Base-by-base conservation (phyloP, 2,329 filamentous ascomycete species). In the Mycosphaerella arachidis region DNA sequence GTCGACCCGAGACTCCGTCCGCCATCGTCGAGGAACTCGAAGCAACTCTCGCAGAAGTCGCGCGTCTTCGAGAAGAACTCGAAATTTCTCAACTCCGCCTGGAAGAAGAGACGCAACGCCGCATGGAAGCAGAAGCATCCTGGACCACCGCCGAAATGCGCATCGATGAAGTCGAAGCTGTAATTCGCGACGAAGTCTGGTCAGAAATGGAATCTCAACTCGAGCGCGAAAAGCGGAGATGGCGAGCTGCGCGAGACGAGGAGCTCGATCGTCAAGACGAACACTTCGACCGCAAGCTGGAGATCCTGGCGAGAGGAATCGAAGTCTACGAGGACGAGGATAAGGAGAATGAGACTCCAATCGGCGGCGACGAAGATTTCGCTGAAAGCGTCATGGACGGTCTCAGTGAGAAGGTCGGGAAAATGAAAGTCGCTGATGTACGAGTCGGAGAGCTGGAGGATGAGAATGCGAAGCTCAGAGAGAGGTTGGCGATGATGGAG, bases 261-360 rank as follows among this genome's bases (percentile, higher is more conserved):
- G 92, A 97, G 74, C 71, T 78, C 57, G 92, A 95, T 67, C 84
- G 86, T 48, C 86, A 86, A 55, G 91, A 96, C 62, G 90, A 90
- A 72, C 91, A 95, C 74, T 84, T 94, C 71, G 92, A 97, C 73
- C 85, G 85, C 66, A 99, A 99, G 77, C 82, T 96, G 7, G 93
- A 91, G 60, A 82, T 91, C 24, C 76, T 90, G 35, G 82, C 85
- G 57, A 78, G 83, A 55, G 82, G 82, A 9, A 77, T 81, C 67
- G 71, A 73, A 51, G 70, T 79, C 7, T 77, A 74, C 55, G 79
- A 79, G 61, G 77, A 80, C 59, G 55, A 62, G 55, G 31, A 60
- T 46, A 51, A 62, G 58, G 27, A 60, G 61, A 55, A 65, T 55
- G 50, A 52, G 16, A 30, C 27, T 29, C 50, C 50, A 1, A 10